Base-by-base conservation (phyloP, 257 asterid genomes). In the Salvia rosmarinus region DNA sequence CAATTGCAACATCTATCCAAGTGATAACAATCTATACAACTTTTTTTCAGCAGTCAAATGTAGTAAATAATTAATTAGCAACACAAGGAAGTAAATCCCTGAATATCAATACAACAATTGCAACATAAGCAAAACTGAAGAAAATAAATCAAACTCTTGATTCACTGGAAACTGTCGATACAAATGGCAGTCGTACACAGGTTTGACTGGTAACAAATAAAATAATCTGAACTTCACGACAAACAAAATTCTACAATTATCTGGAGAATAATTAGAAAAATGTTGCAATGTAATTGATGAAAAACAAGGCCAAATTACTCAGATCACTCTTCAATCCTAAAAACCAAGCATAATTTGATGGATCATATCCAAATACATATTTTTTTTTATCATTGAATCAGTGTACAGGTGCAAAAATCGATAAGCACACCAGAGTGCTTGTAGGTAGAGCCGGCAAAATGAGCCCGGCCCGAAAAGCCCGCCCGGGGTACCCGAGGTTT, bases 391-490 rank as follows among this genome's bases (percentile, higher is more conserved):
- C 63, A 25, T 16, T 21, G 4, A 63, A 9, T 28, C 14, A 11
- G 19, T 3, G 9, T 28, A n/a, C 57, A n/a, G 58, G 14, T 19
- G 1, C 0, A n/a, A 4, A 6, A 2, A 37, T 1, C 6, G 56
- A 64, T 63, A 64, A 47, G 75, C 82, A 9, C 39, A 92, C 98
- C 98, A 63, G 96, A 90, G 85, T 93, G 95, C 81, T 93, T 90
- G 89, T n/a, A n/a, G n/a, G n/a, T n/a, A n/a, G n/a, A n/a, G n/a
- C n/a, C n/a, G n/a, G n/a, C n/a, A n/a, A n/a, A n/a, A n/a, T n/a
- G n/a, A n/a, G n/a, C n/a, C n/a, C n/a, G n/a, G n/a, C n/a, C n/a
- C n/a, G n/a, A n/a, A n/a, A n/a, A n/a, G n/a, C n/a, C n/a, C n/a
- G n/a, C n/a, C n/a, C n/a, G n/a, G n/a, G n/a, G n/a, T n/a, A n/a